Evolutionary conservation across 441 rosid genomes (phyloP).

Genomic region (Syzygium malaccense): DNA sequence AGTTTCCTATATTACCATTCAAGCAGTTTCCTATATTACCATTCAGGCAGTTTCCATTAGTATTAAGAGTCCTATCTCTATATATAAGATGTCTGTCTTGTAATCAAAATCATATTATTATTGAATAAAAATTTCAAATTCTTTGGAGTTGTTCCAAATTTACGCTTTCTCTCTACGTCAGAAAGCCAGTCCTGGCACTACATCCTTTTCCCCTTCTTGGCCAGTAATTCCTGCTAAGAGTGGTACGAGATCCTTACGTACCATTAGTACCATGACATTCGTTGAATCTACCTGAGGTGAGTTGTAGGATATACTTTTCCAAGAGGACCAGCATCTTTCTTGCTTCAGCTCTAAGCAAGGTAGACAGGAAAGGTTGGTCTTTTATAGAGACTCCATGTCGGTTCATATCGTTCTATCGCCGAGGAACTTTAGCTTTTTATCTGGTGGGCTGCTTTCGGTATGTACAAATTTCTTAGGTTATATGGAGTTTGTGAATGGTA

Average conservation of each 20-base stretch:
- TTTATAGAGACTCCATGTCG: neutral
- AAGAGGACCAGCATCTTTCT: neutral
- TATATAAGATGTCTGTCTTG: no score
- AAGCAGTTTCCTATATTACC: no score
- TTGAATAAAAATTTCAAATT: no score
- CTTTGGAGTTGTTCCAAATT: no score
- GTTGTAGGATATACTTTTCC: neutral
- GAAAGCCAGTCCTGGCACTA: no score
- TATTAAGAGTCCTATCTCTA: no score
- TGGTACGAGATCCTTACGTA: neutral
- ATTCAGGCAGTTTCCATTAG: no score
- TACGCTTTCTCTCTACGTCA: no score
- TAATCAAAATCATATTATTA: no score
- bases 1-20: no score
- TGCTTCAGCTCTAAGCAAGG: neutral
- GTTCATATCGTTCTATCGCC: neutral
- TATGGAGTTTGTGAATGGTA: neutral
- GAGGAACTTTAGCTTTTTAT: neutral
- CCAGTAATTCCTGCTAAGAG: no score
- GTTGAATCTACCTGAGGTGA: no score
- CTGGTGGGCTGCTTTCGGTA: neutral
- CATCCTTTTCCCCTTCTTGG: neutral
- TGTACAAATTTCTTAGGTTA: neutral
- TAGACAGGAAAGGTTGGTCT: neutral
- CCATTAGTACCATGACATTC: neutral